These are phyloP conservation scores for Groenewaldozyma tartarivorans DNA, from an alignment of 805 yeast species.

Conservation along the genomic window DNA sequence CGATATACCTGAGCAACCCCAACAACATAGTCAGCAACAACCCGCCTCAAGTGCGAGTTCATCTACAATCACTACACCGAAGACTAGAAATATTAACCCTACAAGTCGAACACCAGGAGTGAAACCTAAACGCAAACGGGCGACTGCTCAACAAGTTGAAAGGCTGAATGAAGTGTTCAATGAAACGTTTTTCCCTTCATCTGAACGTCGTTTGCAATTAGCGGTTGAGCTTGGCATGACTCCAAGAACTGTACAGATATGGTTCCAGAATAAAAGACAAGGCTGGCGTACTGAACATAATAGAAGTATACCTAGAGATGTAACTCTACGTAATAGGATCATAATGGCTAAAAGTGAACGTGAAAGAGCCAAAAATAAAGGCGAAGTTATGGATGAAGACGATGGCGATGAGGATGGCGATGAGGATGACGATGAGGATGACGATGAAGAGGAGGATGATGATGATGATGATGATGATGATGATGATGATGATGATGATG, in stretches of 20 bases:
- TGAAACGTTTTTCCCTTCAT: constrained; percentile 66
- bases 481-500: background rate
- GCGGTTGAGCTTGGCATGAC: constrained; percentile 72
- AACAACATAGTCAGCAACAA: background rate
- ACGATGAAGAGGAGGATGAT: constrained; percentile 9
- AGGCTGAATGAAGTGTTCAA: constrained; percentile 63
- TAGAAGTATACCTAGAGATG: constrained; percentile 14
- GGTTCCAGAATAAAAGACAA: constrained; percentile 79
- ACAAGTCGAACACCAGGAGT: constrained; percentile 4
- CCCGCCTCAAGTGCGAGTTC: background rate
- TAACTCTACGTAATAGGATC: background rate
- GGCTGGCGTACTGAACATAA: constrained; percentile 24
- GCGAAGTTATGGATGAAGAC: background rate
- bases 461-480: constrained; percentile 4
- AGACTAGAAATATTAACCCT: background rate
- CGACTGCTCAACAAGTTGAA: constrained; percentile 70
- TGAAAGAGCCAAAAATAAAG: constrained; percentile 1
- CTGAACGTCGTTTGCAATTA: constrained; percentile 59
- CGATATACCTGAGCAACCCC: background rate
- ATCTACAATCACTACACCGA: background rate
- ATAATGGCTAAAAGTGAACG: background rate
- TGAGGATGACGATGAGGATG: constrained; percentile 6
- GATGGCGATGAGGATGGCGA: constrained; percentile 1
- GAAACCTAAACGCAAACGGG: constrained; percentile 52
- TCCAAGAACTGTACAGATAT: constrained; percentile 80